These are phyloP conservation scores for Dalbergia oliveri DNA, from an alignment of 306 rosid genomes.

Conservation along the genomic window DNA sequence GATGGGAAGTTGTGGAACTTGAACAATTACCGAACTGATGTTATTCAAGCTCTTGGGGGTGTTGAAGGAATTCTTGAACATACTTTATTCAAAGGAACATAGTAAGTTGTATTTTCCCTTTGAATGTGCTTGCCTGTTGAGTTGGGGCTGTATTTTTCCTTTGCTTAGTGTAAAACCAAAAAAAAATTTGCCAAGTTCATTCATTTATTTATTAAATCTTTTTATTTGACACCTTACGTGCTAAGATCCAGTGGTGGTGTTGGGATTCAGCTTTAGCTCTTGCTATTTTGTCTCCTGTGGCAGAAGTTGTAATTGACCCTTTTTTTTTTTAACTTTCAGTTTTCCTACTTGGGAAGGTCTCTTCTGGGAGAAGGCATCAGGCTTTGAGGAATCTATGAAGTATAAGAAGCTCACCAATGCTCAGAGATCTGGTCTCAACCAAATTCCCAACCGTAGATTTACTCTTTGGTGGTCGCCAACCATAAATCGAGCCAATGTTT, in stretches of 20 bases:
- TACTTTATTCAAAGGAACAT: conserved; percentile 98
- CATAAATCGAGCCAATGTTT: conserved; percentile 96
- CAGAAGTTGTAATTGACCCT: conserved; percentile 25
- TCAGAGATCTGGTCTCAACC: conserved; percentile 99
- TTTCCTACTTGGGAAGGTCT: conserved; percentile 99
- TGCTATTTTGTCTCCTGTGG: not conserved
- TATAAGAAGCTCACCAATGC: conserved; percentile 98
- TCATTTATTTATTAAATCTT: not conserved
- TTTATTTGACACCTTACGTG: not conserved
- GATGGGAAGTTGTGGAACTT: conserved; percentile 98
- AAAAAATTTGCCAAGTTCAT: too few species aligned
- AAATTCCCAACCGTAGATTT: conserved; percentile 98
- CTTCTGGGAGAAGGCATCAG: conserved; percentile 99
- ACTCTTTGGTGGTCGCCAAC: conserved; percentile 99
- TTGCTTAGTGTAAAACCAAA: not conserved
- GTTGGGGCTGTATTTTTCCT: not conserved
- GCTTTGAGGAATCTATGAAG: conserved; percentile 99
- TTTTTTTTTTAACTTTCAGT: conserved; percentile 59
- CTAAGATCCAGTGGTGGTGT: not conserved
- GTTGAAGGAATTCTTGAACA: conserved; percentile 99
- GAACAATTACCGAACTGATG: conserved; percentile 98
- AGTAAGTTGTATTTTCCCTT: conserved; percentile 63
- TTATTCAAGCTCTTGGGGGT: conserved; percentile 99
- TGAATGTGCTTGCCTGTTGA: not conserved
- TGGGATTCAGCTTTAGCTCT: not conserved